Base-by-base conservation (phyloP, 192 early-diverging fungal species). In the Paraglomus occultum region DNA sequence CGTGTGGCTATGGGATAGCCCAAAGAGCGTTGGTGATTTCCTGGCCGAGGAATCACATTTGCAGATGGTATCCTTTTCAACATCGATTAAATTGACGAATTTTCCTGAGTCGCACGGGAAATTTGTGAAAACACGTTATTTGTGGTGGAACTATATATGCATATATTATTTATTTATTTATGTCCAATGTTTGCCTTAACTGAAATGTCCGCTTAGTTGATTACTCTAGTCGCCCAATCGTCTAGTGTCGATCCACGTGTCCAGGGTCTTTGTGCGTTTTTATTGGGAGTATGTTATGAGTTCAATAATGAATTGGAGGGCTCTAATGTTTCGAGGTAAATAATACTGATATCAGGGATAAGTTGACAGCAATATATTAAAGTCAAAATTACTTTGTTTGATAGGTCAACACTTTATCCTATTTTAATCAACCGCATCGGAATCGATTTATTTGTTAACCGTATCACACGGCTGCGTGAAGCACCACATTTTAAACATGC, bases 1-100 rank as follows among this genome's bases (percentile, higher is more conserved):
- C 51, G 81, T 85, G 5, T 99, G 97, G 97, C 80, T 96, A 48
- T 89, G 83, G 60, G 90, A 90, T 18, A 94, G 90, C 58, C 87
- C 91, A 7, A 77, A 84, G 40, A 91, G 88, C 14, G 92, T 96
- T 23, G 79, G 85, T 14, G 87, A 92, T 69, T 90, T 96, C 71
- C 78, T 99, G 48, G 88, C 90, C 6, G 95, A 99, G 77, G 90
- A 90, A 9, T 84, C 89, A 15, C 94, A 97, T 73, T 77, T 96
- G 12, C 89, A 95, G 65, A 97, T 95, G 80, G 92, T 94, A 86
- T 54, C n/a, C 38, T 70, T 45, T 45, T 58, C 51, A 10, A 6
- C 51, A 18, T 55, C 38, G 5, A 31, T 31, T 31, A 3, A 31
- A 31, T 31, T 3, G 31, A 31, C 1, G 50, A 50, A 9, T 17